Evolutionary conservation across 1,284 basidiomycete genomes (phyloP).

Genomic region (Cutaneotrichosporon sp.): DNA sequence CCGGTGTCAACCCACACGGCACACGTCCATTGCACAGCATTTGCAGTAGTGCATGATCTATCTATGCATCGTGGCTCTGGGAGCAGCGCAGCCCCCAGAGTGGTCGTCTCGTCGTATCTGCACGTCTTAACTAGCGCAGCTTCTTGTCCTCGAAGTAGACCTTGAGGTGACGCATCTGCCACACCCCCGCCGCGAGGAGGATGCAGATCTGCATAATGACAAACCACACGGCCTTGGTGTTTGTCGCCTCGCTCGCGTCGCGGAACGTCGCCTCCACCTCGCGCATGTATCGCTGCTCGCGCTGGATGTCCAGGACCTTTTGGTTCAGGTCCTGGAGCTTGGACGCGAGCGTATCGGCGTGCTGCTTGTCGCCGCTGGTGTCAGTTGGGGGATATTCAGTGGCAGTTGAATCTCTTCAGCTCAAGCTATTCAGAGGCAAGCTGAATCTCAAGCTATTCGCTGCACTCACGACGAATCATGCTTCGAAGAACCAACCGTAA

Average conservation of each 20-base stretch:
- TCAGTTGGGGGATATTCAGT: background rate
- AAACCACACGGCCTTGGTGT: conserved; percentile 89
- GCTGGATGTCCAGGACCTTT: conserved; percentile 85
- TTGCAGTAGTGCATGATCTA: background rate
- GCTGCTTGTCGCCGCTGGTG: conserved; percentile 53
- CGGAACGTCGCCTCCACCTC: conserved; percentile 92
- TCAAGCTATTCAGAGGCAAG: background rate
- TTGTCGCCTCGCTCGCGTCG: conserved; percentile 82
- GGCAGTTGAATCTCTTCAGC: too few species aligned
- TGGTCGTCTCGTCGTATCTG: background rate
- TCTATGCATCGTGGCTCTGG: background rate
- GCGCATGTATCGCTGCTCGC: conserved; percentile 97
- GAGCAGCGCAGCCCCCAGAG: background rate
- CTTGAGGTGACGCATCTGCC: conserved; percentile 90
- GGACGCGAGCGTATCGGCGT: conserved; percentile 79
- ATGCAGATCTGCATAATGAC: conserved; percentile 81
- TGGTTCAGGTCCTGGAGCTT: conserved; percentile 89
- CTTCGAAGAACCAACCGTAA: conserved; percentile 84
- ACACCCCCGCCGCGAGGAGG: conserved; percentile 77
- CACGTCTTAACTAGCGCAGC: conserved; percentile 58
- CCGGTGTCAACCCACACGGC: background rate
- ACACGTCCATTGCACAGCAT: background rate
- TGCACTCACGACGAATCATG: conserved; percentile 57
- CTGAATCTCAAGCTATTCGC: background rate
- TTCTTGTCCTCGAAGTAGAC: conserved; percentile 87